These are phyloP conservation scores for Malassezia dermatis DNA, from an alignment of 1,284 basidiomycete species.

Conservation along the genomic window DNA sequence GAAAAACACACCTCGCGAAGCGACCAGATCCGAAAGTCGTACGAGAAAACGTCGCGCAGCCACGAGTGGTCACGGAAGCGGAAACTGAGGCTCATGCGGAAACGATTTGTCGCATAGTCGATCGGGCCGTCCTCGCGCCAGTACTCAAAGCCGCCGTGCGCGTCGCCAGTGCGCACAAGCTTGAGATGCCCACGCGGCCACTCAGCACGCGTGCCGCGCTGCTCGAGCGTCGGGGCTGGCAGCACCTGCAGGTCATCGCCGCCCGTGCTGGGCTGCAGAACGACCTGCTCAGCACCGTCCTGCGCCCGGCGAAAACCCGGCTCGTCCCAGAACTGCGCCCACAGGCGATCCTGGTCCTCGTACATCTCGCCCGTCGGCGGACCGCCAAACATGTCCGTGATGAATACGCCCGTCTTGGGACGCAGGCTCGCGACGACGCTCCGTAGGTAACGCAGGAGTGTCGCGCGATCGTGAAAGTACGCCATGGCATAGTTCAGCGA, in stretches of 20 bases:
- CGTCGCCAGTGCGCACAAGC: conserved; percentile 26
- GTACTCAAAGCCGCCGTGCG: conserved; percentile 34
- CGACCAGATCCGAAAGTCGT: conserved; percentile 36
- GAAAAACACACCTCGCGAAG: conserved; percentile 20
- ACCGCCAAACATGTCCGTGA: conserved; percentile 37
- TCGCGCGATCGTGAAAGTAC: conserved; percentile 33
- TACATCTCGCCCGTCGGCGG: conserved; percentile 26
- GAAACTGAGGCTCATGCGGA: conserved; percentile 36
- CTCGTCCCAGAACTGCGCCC: conserved; percentile 17
- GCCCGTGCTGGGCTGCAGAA: neutral
- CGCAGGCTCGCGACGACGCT: conserved; percentile 21
- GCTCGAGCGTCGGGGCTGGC: conserved; percentile 7
- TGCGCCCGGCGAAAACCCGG: conserved; percentile 18
- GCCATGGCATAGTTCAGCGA: conserved; percentile 38
- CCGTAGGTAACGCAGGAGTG: conserved; percentile 23
- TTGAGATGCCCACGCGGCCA: conserved; percentile 36
- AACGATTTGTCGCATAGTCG: conserved; percentile 32
- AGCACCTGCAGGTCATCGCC: conserved; percentile 16
- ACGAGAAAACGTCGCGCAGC: conserved; percentile 32
- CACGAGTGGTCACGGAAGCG: conserved; percentile 26
- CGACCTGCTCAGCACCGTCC: conserved; percentile 5
- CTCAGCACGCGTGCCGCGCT: conserved; percentile 21
- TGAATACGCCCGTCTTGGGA: conserved; percentile 28
- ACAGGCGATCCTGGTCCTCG: conserved; percentile 19
- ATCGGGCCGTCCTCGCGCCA: conserved; percentile 39